A percentile compares a stretch with the other conserved stretches of the same genome.
These are phyloP conservation scores for Tremella mesenterica DNA, from an alignment of 768 basidiomycete species.

Conservation along the genomic window DNA sequence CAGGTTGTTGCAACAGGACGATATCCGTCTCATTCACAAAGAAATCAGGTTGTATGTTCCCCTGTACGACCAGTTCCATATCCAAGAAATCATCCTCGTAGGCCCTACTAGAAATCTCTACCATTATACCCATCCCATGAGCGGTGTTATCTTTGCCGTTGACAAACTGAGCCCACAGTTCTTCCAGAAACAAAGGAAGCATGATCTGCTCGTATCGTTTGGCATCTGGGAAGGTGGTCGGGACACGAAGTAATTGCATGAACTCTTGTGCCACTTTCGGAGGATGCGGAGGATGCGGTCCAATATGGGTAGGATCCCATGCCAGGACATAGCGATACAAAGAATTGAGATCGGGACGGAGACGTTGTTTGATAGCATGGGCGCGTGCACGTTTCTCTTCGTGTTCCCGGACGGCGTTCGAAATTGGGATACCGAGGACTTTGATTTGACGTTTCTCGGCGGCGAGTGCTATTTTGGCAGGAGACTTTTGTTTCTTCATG, in stretches of 20 bases:
- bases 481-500: slow-evolving; percentile 56
- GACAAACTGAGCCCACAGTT: slow-evolving; percentile 80
- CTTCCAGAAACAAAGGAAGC: slow-evolving; percentile 73
- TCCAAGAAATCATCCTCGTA: slow-evolving; percentile 77
- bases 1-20: slow-evolving; percentile 62
- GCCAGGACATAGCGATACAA: slow-evolving; percentile 71
- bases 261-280: slow-evolving; percentile 49
- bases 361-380: slow-evolving; percentile 56
- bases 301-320: slow-evolving; percentile 69
- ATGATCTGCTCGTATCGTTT: slow-evolving; percentile 65
- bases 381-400: slow-evolving; percentile 56
- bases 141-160: slow-evolving; percentile 57
- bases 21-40: slow-evolving; percentile 73
- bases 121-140: slow-evolving; percentile 49
- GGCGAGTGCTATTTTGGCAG: slow-evolving; percentile 44
- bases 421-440: slow-evolving; percentile 9
- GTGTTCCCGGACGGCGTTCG: slow-evolving; percentile 43
- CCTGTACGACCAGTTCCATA: slow-evolving; percentile 57
- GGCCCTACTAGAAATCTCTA: slow-evolving; percentile 60
- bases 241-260: slow-evolving; percentile 49
- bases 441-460: slow-evolving; percentile 25
- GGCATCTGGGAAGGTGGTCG: slow-evolving; percentile 58
- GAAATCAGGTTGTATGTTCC: slow-evolving; percentile 61
- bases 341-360: slow-evolving; percentile 71
- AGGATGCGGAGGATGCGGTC: slow-evolving; percentile 52